Percentiles rank a stretch among this genome's conserved stretches.
Conservation (phyloP, 352 stramenopile genomes). For the Globisporangium mamillatum region DNA sequence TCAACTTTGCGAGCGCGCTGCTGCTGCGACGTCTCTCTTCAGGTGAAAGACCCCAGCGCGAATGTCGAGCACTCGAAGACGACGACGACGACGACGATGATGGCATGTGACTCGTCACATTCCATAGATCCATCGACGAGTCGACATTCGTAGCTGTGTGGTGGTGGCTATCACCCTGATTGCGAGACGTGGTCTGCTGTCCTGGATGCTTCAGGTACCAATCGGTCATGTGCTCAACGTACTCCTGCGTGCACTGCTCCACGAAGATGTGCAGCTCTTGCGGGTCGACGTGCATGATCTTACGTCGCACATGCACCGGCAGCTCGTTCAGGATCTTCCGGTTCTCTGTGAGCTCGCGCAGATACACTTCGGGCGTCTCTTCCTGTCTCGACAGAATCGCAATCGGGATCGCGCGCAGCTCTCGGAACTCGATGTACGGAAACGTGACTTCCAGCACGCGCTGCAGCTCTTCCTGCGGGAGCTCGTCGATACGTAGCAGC, state of each 20-base stretch:
- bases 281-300: slow-evolving; percentile 75
- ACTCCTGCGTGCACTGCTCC: slow-evolving; percentile 71
- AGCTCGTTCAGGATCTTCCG: slow-evolving; percentile 72
- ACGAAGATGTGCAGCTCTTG: slow-evolving; percentile 72
- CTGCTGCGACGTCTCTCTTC: slow-evolving; percentile 78
- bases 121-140: slow-evolving; percentile 44
- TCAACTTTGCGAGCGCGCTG: slow-evolving; percentile 54
- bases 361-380: slow-evolving; percentile 72
- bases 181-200: slow-evolving; percentile 12
- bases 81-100: slow-evolving; percentile 29
- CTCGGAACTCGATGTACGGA: slow-evolving; percentile 86
- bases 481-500: slow-evolving; percentile 65
- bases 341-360: slow-evolving; percentile 82
- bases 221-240: slow-evolving; percentile 58
- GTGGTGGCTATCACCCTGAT: slow-evolving; percentile 28
- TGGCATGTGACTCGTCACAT: slow-evolving; percentile 69
- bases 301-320: slow-evolving; percentile 77
- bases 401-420: slow-evolving; percentile 81
- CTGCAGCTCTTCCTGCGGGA: slow-evolving; percentile 68
- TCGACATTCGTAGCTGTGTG: slow-evolving; percentile 17
- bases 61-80: slow-evolving; percentile 17
- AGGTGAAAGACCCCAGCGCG: slow-evolving; percentile 22
- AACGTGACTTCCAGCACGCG: slow-evolving; percentile 78
- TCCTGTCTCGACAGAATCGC: slow-evolving; percentile 77
- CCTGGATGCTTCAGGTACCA: slow-evolving; percentile 62